Conservation (phyloP, 2,329 filamentous ascomycete species). For the Dactylonectria macrodidyma region DNA sequence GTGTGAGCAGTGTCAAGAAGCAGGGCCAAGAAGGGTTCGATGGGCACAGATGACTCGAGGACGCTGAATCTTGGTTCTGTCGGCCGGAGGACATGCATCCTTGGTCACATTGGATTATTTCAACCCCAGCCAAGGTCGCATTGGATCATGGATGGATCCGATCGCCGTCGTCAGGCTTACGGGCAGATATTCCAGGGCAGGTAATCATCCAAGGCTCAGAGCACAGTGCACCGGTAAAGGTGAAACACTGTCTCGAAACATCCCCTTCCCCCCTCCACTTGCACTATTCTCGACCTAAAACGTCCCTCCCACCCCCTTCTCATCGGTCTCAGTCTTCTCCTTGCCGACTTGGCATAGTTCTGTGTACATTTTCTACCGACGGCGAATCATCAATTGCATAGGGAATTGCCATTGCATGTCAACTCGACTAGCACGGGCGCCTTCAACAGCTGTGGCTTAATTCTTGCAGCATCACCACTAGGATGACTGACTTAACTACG, state of each 20-base stretch:
- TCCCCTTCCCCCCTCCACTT: slow-evolving; percentile 11
- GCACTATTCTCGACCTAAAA: slow-evolving; percentile 10
- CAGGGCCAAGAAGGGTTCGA: not conserved
- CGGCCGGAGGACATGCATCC: not conserved
- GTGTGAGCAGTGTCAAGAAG: not conserved
- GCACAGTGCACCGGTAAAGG: slow-evolving; percentile 14
- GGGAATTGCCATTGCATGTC: slow-evolving; percentile 3
- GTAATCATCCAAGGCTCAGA: not conserved
- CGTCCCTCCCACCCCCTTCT: slow-evolving; percentile 9
- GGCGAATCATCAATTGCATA: too few species aligned
- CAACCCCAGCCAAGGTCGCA: not conserved
- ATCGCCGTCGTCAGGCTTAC: not conserved
- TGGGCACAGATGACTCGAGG: not conserved
- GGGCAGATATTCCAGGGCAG: not conserved
- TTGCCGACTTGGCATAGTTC: not conserved
- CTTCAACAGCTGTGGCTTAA: slow-evolving; percentile 27
- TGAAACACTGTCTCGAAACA: slow-evolving; percentile 24
- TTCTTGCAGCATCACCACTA: slow-evolving; percentile 21
- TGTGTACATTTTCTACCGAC: too few species aligned
- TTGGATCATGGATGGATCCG: not conserved
- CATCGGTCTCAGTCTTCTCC: slow-evolving; percentile 1
- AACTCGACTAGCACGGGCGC: slow-evolving; percentile 14
- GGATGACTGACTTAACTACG: too few species aligned
- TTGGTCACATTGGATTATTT: not conserved
- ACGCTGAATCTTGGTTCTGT: not conserved